These are phyloP conservation scores for Brassica balearica DNA, from an alignment of 441 rosid species.

Conservation along the genomic window DNA sequence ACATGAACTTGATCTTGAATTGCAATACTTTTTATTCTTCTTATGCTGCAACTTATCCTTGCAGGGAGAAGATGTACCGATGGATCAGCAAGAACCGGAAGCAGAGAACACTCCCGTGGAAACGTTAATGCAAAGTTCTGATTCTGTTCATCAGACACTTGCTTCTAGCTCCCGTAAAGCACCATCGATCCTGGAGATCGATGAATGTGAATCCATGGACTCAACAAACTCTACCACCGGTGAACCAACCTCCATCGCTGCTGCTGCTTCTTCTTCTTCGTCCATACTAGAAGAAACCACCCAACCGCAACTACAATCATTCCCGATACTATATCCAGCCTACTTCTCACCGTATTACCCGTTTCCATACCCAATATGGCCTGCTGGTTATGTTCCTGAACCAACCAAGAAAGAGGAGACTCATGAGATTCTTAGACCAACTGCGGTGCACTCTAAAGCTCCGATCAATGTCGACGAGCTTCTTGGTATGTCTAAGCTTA, in stretches of 20 bases:
- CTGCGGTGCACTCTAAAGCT: constrained; percentile 71
- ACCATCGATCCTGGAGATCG: constrained; percentile 56
- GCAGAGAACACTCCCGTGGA: constrained; percentile 50
- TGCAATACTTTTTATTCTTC: neutral
- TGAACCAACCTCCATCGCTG: constrained; percentile 54
- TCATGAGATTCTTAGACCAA: constrained; percentile 81
- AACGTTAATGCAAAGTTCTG: constrained; percentile 43
- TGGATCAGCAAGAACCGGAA: constrained; percentile 65
- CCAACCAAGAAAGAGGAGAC: constrained; percentile 66
- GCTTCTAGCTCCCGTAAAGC: constrained; percentile 56
- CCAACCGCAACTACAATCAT: constrained; percentile 59
- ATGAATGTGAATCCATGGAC: constrained; percentile 94
- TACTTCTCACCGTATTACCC: constrained; percentile 80
- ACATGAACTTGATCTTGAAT: neutral
- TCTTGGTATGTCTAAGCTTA: constrained; percentile 78
- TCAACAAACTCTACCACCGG: constrained; percentile 79
- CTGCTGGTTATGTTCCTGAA: constrained; percentile 55
- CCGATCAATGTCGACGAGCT: constrained; percentile 76
- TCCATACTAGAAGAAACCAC: constrained; percentile 44
- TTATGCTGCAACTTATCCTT: constrained; percentile 8
- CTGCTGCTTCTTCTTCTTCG: constrained; percentile 39
- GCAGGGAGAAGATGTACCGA: constrained; percentile 65
- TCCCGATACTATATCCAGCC: constrained; percentile 76
- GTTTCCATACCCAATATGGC: constrained; percentile 69
- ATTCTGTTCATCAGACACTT: constrained; percentile 46